phyloP scores from a whole-genome alignment of 805 yeast genomes.

The Candida vartiovaarae region DNA sequence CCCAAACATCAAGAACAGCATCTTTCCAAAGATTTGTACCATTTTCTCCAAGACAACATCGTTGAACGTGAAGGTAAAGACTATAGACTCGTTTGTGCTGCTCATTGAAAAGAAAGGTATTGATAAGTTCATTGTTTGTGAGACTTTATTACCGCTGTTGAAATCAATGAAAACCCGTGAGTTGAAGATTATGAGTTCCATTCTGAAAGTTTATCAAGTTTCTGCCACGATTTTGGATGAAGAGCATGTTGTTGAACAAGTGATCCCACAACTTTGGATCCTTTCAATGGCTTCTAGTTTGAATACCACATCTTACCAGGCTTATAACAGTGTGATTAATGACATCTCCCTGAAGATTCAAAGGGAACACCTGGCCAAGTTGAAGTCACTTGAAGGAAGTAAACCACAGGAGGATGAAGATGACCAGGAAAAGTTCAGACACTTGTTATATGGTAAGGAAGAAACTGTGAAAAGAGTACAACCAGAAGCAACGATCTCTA shows the following conservation, averaged over 20 bases:
- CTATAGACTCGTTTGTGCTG: conserved; percentile 52
- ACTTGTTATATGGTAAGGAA: conserved; percentile 13
- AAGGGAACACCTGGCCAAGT: conserved; percentile 29
- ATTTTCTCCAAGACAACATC: conserved; percentile 83
- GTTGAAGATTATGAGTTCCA: conserved; percentile 48
- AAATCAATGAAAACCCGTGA: conserved; percentile 73
- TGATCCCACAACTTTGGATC: conserved; percentile 47
- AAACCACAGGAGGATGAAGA: conserved; percentile 19
- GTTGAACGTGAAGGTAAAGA: conserved; percentile 64
- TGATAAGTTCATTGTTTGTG: conserved; percentile 65
- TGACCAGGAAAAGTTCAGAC: conserved; percentile 19
- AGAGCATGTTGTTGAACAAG: conserved; percentile 44
- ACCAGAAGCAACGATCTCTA: background rate
- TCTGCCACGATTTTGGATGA: conserved; percentile 35
- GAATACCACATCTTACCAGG: conserved; percentile 33
- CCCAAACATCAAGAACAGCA: conserved; percentile 60
- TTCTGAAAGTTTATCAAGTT: conserved; percentile 36
- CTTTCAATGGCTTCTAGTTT: conserved; percentile 41
- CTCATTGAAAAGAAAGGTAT: conserved; percentile 54
- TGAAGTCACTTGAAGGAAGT: conserved; percentile 21
- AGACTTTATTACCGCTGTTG: conserved; percentile 75
- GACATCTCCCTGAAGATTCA: conserved; percentile 39
- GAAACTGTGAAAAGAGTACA: conserved; percentile 1
- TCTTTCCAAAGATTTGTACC: conserved; percentile 67
- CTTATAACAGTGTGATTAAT: conserved; percentile 33